Evolutionary conservation across 192 early-diverging fungal species (phyloP), one percentile per base, ranked within the genome.

Genomic region (Neocallimastix lanati): DNA sequence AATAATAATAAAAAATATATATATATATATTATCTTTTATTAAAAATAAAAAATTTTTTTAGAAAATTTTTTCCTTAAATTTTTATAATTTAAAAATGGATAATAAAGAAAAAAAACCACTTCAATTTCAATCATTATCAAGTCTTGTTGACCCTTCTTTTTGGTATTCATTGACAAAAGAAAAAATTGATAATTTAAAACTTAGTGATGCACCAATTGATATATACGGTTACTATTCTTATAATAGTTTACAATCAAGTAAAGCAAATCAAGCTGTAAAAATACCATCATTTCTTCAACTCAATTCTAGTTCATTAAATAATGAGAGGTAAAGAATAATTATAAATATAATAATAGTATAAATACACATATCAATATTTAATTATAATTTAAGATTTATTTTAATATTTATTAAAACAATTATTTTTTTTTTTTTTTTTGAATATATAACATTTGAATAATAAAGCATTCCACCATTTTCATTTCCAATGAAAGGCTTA

Each of bases 121-220:
- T 98, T 12, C 94, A 94, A 82, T 98, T 96, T 81, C 90, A 94
- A 78, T 86, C 93, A 15, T 95, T 96, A 83, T 84, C 83, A 28
- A 95, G 93, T 28, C 92, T 92, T 9, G 93, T 97, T 5, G 94
- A 96, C 80, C 90, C 94, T 2, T 87, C 94, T 28, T 97, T 98
- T 82, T 98, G 96, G 96, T 88, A 93, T 33, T 82, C 89, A n/a
- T 87, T 98, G 12, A 88, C 92, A 0, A 84, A 90, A 28, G 88
- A 90, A 79, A 98, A 98, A 85, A 91, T 98, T 80, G 90, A 97
- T 84, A 84, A 91, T 29, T 90, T 93, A 77, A 89, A 90, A 67
- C 89, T 96, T 21, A 92, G 94, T 83, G 92, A 95, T 78, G 82
- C 85, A 9, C 82, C 85, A 35, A 78, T 86, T 27, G 33, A 79